Conservation (phyloP, 768 basidiomycete genomes). For the Tephrocybe sp. region DNA sequence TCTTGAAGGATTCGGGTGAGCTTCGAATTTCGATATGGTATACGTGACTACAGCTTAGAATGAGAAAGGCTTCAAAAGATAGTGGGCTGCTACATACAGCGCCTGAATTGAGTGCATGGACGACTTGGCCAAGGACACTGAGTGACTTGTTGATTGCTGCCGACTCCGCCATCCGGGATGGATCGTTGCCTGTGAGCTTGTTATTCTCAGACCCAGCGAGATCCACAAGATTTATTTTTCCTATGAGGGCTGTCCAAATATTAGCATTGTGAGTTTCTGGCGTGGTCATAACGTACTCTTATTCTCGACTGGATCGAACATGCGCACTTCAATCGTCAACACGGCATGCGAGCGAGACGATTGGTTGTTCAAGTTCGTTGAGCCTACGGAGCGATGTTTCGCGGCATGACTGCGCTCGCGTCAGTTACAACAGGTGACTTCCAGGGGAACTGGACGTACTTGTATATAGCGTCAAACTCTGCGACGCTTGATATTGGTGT, state of each 20-base stretch:
- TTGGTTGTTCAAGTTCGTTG: constrained; percentile 80
- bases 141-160: constrained; percentile 89
- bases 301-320: constrained; percentile 51
- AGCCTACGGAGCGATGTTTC: constrained; percentile 78
- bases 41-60: constrained; percentile 50
- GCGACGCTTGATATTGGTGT: constrained; percentile 37
- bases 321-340: constrained; percentile 68
- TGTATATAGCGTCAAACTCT: constrained; percentile 48
- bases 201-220: constrained; percentile 92
- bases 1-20: constrained; percentile 89
- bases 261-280: constrained; percentile 5
- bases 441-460: constrained; percentile 26
- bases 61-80: too few relatives aligned
- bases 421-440: neutral
- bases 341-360: constrained; percentile 92
- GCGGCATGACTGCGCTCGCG: constrained; percentile 54
- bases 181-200: constrained; percentile 86
- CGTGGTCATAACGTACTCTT: constrained; percentile 42
- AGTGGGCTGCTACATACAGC: constrained; percentile 45
- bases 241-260: constrained; percentile 52
- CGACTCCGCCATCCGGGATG: constrained; percentile 85
- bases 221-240: constrained; percentile 86
- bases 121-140: constrained; percentile 85
- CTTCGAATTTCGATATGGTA: constrained; percentile 90
- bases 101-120: constrained; percentile 78